Percentiles rank a stretch among this genome's conserved stretches.
Evolutionary conservation across 1,284 basidiomycete species (phyloP).

Genomic region (Ganoderma sinense): DNA sequence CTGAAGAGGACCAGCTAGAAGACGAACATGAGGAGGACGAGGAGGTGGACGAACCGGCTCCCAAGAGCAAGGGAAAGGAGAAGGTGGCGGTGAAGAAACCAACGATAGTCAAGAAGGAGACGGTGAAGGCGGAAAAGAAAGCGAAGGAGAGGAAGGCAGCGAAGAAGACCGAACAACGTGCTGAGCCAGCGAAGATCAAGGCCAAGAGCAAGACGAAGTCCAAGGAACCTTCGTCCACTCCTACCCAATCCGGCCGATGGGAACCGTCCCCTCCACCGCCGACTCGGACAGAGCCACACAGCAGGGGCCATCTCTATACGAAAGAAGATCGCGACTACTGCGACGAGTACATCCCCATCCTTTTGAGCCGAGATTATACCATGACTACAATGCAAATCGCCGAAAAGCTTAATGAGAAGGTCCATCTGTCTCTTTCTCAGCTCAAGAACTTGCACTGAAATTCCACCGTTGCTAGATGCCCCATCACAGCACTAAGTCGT

Average conservation of each 20-base stretch:
- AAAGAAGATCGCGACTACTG: constrained; percentile 54
- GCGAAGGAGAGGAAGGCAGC: constrained; percentile 12
- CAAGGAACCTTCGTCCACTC: not conserved
- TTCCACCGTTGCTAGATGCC: constrained; percentile 47
- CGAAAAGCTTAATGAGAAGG: constrained; percentile 48
- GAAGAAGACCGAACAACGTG: not conserved
- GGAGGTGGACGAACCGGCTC: constrained; percentile 3
- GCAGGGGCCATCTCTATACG: constrained; percentile 50
- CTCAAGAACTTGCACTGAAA: not conserved
- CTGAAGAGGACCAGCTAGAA: constrained; percentile 3
- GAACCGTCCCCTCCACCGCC: constrained; percentile 57
- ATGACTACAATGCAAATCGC: constrained; percentile 42
- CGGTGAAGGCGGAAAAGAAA: constrained; percentile 15
- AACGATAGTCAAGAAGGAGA: constrained; percentile 1
- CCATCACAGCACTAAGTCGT: constrained; percentile 52
- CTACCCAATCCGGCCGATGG: constrained; percentile 17
- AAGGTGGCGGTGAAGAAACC: constrained; percentile 1
- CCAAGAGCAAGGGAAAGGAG: not conserved
- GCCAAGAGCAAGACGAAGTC: constrained; percentile 5
- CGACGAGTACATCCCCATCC: constrained; percentile 40
- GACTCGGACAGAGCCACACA: constrained; percentile 34
- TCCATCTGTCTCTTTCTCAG: constrained; percentile 31
- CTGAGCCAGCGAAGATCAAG: not conserved
- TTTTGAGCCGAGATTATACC: constrained; percentile 48
- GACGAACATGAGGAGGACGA: constrained; percentile 11